A percentile compares a stretch with the other conserved stretches of the same genome.
phyloP scores from a whole-genome alignment of 495 filamentous ascomycete species.

The Tuber melanosporum region DNA sequence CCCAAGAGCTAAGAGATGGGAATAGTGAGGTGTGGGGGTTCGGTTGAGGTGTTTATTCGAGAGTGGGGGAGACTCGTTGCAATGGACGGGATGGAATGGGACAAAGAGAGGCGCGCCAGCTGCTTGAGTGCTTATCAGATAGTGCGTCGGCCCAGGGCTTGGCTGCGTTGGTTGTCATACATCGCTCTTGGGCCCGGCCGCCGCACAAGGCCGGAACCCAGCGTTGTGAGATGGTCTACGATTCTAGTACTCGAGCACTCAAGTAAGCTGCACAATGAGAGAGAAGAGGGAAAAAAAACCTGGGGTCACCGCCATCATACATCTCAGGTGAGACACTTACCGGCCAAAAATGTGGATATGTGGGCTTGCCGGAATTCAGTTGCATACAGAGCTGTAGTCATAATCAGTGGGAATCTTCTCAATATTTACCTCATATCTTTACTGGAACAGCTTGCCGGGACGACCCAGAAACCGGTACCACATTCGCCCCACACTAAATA shows the following conservation, averaged over 20 bases:
- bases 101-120: neutral
- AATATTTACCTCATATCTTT: constrained; percentile 19
- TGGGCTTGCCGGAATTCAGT: neutral
- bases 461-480: neutral
- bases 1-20: constrained; percentile 1
- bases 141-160: neutral
- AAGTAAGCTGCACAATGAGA: neutral
- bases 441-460: neutral
- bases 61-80: constrained; percentile 5
- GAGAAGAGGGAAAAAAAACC: neutral
- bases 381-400: constrained; percentile 1
- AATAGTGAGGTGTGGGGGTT: constrained; percentile 16
- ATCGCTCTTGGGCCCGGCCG: neutral
- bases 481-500: neutral
- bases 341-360: neutral
- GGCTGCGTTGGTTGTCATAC: neutral
- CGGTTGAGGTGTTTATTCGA: constrained; percentile 14
- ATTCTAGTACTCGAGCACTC: no score
- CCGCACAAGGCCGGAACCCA: neutral
- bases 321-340: neutral
- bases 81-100: neutral
- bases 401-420: constrained; percentile 29
- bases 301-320: neutral
- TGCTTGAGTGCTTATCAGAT: neutral
- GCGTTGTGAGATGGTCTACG: neutral